Conservation (phyloP, 768 basidiomycete species). For the Ephemerocybe angulata region DNA sequence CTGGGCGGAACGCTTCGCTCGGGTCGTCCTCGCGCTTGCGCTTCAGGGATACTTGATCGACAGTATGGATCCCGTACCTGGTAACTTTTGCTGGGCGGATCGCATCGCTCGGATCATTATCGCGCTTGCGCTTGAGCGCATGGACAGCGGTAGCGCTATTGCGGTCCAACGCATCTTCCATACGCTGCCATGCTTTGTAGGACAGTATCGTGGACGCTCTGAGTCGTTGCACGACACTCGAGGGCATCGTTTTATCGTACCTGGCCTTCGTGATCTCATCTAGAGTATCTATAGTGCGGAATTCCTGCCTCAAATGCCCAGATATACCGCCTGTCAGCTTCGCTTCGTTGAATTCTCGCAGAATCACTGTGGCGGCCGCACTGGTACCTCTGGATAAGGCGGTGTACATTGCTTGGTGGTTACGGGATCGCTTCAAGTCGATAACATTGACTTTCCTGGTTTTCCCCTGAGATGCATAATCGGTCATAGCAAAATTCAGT, state of each 20-base stretch:
- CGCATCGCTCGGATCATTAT: not conserved
- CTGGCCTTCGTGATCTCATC: not conserved
- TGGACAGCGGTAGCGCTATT: not conserved
- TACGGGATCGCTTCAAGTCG: constrained; percentile 19
- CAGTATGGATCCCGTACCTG: no score
- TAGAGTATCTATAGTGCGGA: not conserved
- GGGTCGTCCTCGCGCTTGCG: not conserved
- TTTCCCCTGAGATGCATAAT: constrained; percentile 32
- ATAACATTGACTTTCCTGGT: constrained; percentile 26
- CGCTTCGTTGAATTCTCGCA: not conserved
- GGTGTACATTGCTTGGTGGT: constrained; percentile 26
- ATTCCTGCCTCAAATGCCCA: not conserved
- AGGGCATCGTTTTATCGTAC: not conserved
- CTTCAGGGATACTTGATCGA: not conserved
- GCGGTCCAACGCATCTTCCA: not conserved
- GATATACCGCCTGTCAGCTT: not conserved
- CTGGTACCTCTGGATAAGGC: constrained; percentile 24
- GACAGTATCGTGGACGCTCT: not conserved
- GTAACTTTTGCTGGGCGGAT: no score
- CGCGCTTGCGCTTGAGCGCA: not conserved
- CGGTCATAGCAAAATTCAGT: constrained; percentile 32
- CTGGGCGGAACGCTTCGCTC: no score
- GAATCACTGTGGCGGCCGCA: not conserved
- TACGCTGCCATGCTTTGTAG: not conserved
- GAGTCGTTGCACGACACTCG: not conserved